phyloP scores from a whole-genome alignment of 257 asterid species.

The Eucommia ulmoides region DNA sequence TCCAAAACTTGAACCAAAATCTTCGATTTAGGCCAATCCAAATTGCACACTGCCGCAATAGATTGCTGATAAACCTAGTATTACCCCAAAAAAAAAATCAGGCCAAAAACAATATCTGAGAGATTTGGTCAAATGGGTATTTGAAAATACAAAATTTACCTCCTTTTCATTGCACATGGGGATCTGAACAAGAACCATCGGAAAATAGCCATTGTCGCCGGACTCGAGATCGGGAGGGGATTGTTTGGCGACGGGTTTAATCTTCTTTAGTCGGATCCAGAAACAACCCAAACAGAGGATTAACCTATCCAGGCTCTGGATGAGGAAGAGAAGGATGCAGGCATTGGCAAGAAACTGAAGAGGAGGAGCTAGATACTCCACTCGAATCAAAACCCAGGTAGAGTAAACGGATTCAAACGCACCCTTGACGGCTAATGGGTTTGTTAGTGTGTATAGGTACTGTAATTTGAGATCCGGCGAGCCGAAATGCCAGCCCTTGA shows the following conservation, averaged over 20 bases:
- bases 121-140: not conserved
- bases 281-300: conserved; percentile 13
- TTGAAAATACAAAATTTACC: conserved; percentile 1
- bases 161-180: conserved; percentile 14
- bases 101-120: not conserved
- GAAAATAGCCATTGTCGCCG: conserved; percentile 5
- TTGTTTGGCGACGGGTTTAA: conserved; percentile 9
- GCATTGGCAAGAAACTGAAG: conserved; percentile 10
- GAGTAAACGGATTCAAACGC: conserved; percentile 9
- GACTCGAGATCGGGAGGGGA: conserved; percentile 7
- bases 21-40: conserved; percentile 13
- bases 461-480: conserved; percentile 10
- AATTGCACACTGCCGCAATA: conserved; percentile 11
- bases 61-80: conserved; percentile 12
- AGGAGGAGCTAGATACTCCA: conserved; percentile 14
- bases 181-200: conserved; percentile 13
- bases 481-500: conserved; percentile 11
- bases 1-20: conserved; percentile 11
- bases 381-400: conserved; percentile 11
- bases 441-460: conserved; percentile 5
- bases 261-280: conserved; percentile 7
- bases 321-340: conserved; percentile 9
- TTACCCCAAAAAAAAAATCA: not conserved
- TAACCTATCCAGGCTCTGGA: conserved; percentile 13
- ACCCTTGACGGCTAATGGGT: conserved; percentile 8